Percentiles rank a stretch among this genome's conserved stretches.
These are phyloP conservation scores for Gonium pectorale DNA, from an alignment of 139 green algal genomes.

Conservation along the genomic window DNA sequence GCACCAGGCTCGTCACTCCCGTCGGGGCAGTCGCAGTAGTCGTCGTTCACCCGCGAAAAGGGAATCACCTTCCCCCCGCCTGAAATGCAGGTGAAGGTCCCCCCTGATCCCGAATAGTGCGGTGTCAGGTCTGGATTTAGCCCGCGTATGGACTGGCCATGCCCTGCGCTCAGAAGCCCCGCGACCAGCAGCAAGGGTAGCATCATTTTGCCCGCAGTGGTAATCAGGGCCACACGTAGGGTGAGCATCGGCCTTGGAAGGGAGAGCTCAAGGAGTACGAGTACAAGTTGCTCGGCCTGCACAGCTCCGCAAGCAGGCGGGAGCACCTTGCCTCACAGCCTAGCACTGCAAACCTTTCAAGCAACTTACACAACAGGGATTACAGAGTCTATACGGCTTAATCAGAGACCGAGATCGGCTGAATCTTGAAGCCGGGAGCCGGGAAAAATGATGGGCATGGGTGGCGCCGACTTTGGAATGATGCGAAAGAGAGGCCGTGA, in stretches of 20 bases:
- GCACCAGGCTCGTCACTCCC: conserved; percentile 93
- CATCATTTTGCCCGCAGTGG: conserved; percentile 35
- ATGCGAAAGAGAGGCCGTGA: conserved; percentile 31
- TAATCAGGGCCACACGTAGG: no score
- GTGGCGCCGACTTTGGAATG: conserved; percentile 20
- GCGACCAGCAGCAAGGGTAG: conserved; percentile 4
- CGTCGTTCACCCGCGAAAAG: conserved; percentile 87
- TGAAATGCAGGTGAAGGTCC: conserved; percentile 79
- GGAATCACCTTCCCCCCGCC: conserved; percentile 67
- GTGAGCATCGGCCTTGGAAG: no score
- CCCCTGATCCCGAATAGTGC: conserved; percentile 43
- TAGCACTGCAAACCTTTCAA: no score
- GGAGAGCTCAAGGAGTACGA: no score
- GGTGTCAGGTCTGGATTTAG: conserved; percentile 42
- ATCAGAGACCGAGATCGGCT: background rate
- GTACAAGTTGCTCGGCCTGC: no score
- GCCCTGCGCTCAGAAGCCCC: background rate
- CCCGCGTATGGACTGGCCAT: conserved; percentile 45
- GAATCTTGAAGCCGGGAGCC: no score
- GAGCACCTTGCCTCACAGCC: no score
- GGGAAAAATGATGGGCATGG: conserved; percentile 20
- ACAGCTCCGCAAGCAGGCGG: no score
- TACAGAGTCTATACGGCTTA: background rate
- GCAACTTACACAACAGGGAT: background rate
- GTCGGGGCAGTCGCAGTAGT: conserved; percentile 96